Base-by-base conservation (phyloP, 2,329 filamentous ascomycete species). In the Cordyceps tenuipes region DNA sequence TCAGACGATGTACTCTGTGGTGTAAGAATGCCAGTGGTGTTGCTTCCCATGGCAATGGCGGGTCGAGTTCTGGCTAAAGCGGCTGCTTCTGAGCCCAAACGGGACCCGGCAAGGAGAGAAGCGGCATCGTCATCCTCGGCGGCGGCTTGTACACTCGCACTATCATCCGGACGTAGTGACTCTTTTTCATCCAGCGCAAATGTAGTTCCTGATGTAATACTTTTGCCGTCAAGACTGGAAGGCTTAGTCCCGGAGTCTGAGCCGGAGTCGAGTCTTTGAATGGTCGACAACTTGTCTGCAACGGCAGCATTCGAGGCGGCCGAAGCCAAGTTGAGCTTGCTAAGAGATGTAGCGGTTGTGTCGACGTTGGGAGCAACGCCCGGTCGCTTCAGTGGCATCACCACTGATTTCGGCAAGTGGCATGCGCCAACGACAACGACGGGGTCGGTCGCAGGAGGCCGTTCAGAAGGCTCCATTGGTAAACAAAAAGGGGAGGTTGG, bases 141-240 rank as follows among this genome's bases (percentile, higher is more conserved):
- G 9, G 88, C 87, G 31, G 84, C 85, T 72, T 95, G 91, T 17
- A 96, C 88, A 70, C 92, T 97, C 39, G 93, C 93, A 72, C 93
- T 97, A 70, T 97, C 93, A 73, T 97, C 93, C 9, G 93, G 93
- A 13, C 92, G 87, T 58, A 97, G 80, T 6, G 92, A 97, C 71
- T 97, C 93, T 72, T 97, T 97, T 73, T 97, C 93, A 68, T 97
- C 93, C 70, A 97, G 79, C n/a, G 90, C 91, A 75, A 96, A 97
- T 0, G 93, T 97, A 5, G 91, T 96, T 17, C 90, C 91, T 29
- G 93, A 97, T 5, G 91, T 91, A 67, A 95, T 90, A 71, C 92
- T 97, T 76, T 97, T 97, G 53, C 90, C 91, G 71, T 97, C 93
- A 46, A 96, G 80, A 70, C 91, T 97, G 41, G 90, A 88, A 56